These are phyloP conservation scores for Leptosphaerulina australis DNA, from an alignment of 2,329 filamentous ascomycete species.

Conservation along the genomic window DNA sequence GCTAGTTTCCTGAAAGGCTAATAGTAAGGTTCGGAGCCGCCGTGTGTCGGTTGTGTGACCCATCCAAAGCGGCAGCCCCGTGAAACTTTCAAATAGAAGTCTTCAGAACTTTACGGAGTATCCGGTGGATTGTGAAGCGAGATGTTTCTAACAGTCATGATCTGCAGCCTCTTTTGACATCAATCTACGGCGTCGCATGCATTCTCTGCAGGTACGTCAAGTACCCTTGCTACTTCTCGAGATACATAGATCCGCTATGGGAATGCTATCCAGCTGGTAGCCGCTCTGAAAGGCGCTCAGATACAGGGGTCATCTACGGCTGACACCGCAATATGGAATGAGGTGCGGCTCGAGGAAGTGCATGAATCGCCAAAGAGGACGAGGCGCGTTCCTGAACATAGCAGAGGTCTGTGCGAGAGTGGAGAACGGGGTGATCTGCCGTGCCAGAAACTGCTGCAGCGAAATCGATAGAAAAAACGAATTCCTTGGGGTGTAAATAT, in stretches of 20 bases:
- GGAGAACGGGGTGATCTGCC: slow-evolving; percentile 12
- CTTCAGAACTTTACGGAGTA: not conserved
- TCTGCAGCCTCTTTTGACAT: not conserved
- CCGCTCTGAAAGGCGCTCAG: not conserved
- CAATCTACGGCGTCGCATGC: not conserved
- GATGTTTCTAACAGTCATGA: not conserved
- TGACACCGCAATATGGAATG: slow-evolving; percentile 11
- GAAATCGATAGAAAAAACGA: not conserved
- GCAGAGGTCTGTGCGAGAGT: slow-evolving; percentile 11
- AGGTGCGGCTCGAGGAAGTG: slow-evolving; percentile 8
- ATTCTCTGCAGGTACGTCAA: not conserved
- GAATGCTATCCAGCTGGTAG: slow-evolving; percentile 5
- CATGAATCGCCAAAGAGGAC: slow-evolving; percentile 10
- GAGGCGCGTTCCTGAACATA: slow-evolving; percentile 12
- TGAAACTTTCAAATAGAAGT: not conserved
- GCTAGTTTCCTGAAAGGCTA: slow-evolving; percentile 5
- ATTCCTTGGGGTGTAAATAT: not conserved
- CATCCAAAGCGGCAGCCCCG: not conserved
- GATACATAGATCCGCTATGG: not conserved
- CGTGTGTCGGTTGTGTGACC: slow-evolving; percentile 4
- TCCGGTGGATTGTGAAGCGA: not conserved
- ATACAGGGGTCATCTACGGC: not conserved
- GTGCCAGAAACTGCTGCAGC: slow-evolving; percentile 1
- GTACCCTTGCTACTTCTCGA: not conserved
- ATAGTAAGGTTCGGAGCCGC: slow-evolving; percentile 8